Evolutionary conservation across 352 stramenopile species (phyloP), one percentile per base, ranked within the genome.

Genomic region (Globisporangium spiculum): DNA sequence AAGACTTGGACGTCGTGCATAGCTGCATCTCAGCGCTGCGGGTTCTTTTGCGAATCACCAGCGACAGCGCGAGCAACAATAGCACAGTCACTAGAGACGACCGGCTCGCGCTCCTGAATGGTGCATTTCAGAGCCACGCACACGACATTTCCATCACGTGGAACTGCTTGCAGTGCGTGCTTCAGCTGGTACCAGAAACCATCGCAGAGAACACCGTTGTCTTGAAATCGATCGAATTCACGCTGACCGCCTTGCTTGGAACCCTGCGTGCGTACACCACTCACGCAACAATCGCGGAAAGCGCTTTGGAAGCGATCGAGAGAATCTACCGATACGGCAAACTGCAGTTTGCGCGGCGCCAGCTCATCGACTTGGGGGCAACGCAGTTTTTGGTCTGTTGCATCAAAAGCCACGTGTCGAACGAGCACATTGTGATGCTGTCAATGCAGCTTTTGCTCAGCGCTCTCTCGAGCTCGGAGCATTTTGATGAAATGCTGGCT

Each of bases 1-100:
- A 55, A 32, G 38, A 64, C 59, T 14, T n/a, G 38, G 59, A 54
- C 16, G 22, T 64, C 8, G 59, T 64, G 22, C 59, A 64, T 24
- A 55, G 22, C 22, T 64, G 59, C 26, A 55, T 20, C 41, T 64
- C 59, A 2, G 59, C 59, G 10, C 59, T 64, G 7, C 38, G 34
- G 6, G 38, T 55, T 54, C 22, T 64, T 5, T 24, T 66, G 4
- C 56, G 26, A 20, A 61, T 61, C 30, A 22, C 41, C 30, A 22
- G 6, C 12, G 18, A n/a, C 14, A 34, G 20, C 26, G 32, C 16
- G 22, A 12, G 44, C 41, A n/a, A 50, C 41, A 27, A 32, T 20
- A 5, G 1, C 6, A 7, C 46, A 18, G 2, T 58, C 26, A 4
- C 30, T n/a, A 18, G 6, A 9, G 26, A 66, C 4, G 44, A 58